Conservation (phyloP, 2,329 filamentous ascomycete genomes). For the Talaromyces marneffei region DNA sequence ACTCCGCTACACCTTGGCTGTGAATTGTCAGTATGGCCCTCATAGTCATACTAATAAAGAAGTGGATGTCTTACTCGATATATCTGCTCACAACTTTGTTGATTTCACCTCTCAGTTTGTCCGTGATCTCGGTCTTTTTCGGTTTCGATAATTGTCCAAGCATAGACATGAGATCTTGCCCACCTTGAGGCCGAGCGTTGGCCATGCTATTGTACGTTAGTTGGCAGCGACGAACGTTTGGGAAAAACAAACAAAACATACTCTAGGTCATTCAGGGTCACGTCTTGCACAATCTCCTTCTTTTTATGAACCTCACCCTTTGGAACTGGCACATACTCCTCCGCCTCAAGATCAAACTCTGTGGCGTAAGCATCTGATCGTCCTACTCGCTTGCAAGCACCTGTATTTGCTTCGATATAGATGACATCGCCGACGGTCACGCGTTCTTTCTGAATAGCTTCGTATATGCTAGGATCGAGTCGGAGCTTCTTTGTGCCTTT, state of each 20-base stretch:
- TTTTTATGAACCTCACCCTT: constrained; percentile 99
- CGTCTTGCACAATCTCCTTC: constrained; percentile 99
- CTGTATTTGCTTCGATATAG: constrained; percentile 98
- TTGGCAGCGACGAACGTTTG: not conserved
- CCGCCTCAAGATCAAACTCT: constrained; percentile 96
- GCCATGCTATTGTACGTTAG: constrained; percentile 52
- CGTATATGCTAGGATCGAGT: constrained; percentile 96
- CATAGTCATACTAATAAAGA: not conserved
- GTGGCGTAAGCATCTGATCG: constrained; percentile 95
- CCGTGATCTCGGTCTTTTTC: constrained; percentile 98
- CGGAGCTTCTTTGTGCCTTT: constrained; percentile 97
- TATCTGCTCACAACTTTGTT: constrained; percentile 99
- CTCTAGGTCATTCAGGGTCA: constrained; percentile 93
- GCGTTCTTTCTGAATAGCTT: constrained; percentile 97
- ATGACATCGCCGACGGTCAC: constrained; percentile 95
- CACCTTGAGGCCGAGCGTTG: constrained; percentile 89
- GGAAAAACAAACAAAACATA: not conserved
- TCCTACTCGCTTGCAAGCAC: constrained; percentile 93
- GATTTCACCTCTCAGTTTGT: constrained; percentile 91
- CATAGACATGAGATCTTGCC: constrained; percentile 99
- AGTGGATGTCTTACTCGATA: constrained; percentile 57
- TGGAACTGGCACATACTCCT: constrained; percentile 97
- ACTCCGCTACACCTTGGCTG: constrained; percentile 82
- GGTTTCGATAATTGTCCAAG: constrained; percentile 99
- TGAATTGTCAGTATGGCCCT: not conserved